These are phyloP conservation scores for Talaromyces albobiverticillius DNA, from an alignment of 2,329 filamentous ascomycete species.

Conservation along the genomic window DNA sequence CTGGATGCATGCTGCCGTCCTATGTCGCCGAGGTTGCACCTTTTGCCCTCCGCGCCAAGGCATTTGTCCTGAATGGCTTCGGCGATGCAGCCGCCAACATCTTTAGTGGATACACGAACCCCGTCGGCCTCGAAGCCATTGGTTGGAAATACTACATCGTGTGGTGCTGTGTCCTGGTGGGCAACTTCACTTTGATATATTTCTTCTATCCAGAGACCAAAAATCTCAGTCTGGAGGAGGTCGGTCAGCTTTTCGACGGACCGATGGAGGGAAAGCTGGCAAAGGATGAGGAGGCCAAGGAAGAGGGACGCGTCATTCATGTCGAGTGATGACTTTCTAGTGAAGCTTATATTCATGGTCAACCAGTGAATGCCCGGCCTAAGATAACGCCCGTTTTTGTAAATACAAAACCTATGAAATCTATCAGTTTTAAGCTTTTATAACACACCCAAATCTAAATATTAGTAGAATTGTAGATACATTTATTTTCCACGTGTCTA, in stretches of 20 bases:
- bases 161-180: conserved; percentile 42
- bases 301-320: too few species aligned
- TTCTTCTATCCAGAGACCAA: conserved; percentile 47
- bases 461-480: too few species aligned
- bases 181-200: conserved; percentile 43
- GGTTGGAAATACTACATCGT: conserved; percentile 45
- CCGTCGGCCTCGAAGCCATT: conserved; percentile 42
- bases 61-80: conserved; percentile 58
- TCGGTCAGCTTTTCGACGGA: not conserved
- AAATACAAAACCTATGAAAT: too few species aligned
- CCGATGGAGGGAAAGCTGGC: too few species aligned
- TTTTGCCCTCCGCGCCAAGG: conserved; percentile 56
- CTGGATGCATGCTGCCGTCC: not conserved
- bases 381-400: too few species aligned
- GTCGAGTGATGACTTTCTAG: too few species aligned
- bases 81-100: conserved; percentile 51
- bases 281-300: too few species aligned
- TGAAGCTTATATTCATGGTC: too few species aligned
- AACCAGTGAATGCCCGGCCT: too few species aligned
- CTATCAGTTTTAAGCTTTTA: too few species aligned
- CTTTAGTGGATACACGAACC: conserved; percentile 50
- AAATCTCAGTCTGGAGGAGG: conserved; percentile 43
- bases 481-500: too few species aligned
- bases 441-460: too few species aligned
- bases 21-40: conserved; percentile 61